Percentiles rank a stretch among this genome's conserved stretches.
These are phyloP conservation scores for Rutstroemia sp. DNA, from an alignment of 2,329 filamentous ascomycete genomes.

Conservation along the genomic window DNA sequence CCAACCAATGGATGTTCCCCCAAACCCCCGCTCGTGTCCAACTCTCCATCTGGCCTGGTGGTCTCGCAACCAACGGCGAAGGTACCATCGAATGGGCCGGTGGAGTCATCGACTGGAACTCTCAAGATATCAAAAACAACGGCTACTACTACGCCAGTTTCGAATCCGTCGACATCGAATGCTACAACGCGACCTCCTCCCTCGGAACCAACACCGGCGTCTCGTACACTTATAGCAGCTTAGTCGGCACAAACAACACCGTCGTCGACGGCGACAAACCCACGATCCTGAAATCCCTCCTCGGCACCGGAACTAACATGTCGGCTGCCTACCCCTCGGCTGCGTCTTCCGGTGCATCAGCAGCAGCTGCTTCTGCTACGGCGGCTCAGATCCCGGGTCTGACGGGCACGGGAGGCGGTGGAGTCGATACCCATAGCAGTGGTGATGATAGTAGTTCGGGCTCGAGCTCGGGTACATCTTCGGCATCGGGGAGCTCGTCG, in stretches of 20 bases:
- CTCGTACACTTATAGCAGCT: conserved; percentile 69
- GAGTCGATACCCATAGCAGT: not conserved
- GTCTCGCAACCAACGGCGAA: conserved; percentile 66
- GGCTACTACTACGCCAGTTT: conserved; percentile 87
- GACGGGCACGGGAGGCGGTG: conserved; percentile 36
- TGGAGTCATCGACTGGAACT: conserved; percentile 81
- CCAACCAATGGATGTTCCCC: conserved; percentile 77
- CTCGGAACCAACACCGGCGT: conserved; percentile 63
- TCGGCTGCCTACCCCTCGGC: conserved; percentile 37
- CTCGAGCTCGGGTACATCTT: conserved; percentile 12
- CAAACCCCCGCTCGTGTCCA: conserved; percentile 88
- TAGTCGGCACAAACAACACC: conserved; percentile 63
- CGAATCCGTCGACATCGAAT: conserved; percentile 70
- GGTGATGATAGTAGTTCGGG: conserved; percentile 9
- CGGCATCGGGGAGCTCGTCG: conserved; percentile 13
- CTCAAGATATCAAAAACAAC: conserved; percentile 67
- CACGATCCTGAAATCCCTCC: conserved; percentile 71
- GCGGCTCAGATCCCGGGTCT: conserved; percentile 47
- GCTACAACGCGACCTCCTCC: conserved; percentile 58
- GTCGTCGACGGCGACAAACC: conserved; percentile 67
- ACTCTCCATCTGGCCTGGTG: conserved; percentile 93
- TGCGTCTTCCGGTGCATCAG: conserved; percentile 22
- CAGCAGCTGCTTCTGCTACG: conserved; percentile 24
- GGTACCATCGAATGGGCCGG: conserved; percentile 92
- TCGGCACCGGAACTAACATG: conserved; percentile 76